Evolutionary conservation across 2,329 filamentous ascomycete species (phyloP).

Genomic region (Metarhizium guizhouense): DNA sequence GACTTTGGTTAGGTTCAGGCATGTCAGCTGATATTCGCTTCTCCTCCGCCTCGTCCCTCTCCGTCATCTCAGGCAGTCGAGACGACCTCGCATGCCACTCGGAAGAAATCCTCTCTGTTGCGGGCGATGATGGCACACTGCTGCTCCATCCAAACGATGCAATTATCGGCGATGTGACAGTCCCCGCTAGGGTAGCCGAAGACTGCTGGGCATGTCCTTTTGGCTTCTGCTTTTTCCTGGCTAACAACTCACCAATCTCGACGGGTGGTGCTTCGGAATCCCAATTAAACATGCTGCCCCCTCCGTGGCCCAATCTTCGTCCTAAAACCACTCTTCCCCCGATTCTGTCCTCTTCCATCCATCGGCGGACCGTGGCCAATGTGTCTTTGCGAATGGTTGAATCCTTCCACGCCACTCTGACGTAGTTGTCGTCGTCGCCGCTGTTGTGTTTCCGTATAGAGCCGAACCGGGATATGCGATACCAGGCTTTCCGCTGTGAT

Average conservation of each 20-base stretch:
- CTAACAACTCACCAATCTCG: conserved; percentile 31
- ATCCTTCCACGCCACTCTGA: conserved; percentile 47
- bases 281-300: conserved; percentile 52
- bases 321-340: conserved; percentile 36
- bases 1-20: not conserved
- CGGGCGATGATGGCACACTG: conserved; percentile 8
- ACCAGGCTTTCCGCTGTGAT: conserved; percentile 56
- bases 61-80: not conserved
- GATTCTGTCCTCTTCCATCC: conserved; percentile 58
- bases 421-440: conserved; percentile 51
- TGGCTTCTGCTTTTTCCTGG: conserved; percentile 13
- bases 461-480: conserved; percentile 52
- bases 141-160: conserved; percentile 19
- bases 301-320: conserved; percentile 28
- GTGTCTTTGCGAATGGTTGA: conserved; percentile 45
- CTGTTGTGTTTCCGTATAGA: conserved; percentile 47
- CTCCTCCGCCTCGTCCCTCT: not conserved
- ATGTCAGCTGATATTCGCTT: not conserved
- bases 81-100: not conserved
- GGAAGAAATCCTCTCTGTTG: not conserved
- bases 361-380: conserved; percentile 50
- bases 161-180: conserved; percentile 15
- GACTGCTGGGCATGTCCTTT: conserved; percentile 7
- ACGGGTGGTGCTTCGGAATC: conserved; percentile 43
- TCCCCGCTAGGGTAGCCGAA: conserved; percentile 15